Evolutionary conservation across 2,329 filamentous ascomycete species (phyloP).

Genomic region (Lasiodiplodia citricola): DNA sequence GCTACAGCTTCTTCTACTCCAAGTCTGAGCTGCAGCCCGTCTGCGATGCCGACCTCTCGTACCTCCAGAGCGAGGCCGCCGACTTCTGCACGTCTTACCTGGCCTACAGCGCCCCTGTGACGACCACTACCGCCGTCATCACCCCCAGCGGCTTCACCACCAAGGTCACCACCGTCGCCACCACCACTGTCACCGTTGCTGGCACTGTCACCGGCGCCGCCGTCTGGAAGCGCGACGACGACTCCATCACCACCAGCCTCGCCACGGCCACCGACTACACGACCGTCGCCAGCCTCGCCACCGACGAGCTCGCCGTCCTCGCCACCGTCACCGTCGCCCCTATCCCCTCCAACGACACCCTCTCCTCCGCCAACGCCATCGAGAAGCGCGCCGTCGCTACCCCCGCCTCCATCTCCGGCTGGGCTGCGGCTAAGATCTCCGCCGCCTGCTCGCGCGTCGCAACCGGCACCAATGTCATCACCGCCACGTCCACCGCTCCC

Average conservation of each 20-base stretch:
- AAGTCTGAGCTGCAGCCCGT: background rate
- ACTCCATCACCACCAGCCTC: background rate
- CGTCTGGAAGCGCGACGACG: slow-evolving; percentile 1
- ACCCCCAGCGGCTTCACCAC: background rate
- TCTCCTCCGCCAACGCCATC: background rate
- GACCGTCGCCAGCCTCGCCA: background rate
- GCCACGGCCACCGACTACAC: slow-evolving; percentile 1
- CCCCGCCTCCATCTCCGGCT: background rate
- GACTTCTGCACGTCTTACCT: slow-evolving; percentile 13
- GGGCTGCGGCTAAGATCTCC: background rate
- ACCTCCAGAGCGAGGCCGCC: background rate
- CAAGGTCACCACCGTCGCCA: background rate
- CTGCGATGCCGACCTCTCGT: background rate
- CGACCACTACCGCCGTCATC: background rate
- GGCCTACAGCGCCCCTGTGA: background rate
- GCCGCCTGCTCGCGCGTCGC: slow-evolving; percentile 7
- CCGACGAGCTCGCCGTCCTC: background rate
- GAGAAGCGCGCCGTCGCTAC: background rate
- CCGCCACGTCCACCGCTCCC: background rate
- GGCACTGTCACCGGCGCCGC: background rate
- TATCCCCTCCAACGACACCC: background rate
- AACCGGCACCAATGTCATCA: background rate
- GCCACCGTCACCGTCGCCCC: background rate
- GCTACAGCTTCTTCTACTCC: slow-evolving; percentile 17
- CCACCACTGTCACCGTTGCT: background rate